A percentile compares a stretch with the other conserved stretches of the same genome.
These are phyloP conservation scores for Zarea fungicola DNA, from an alignment of 2,329 filamentous ascomycete genomes.

Conservation along the genomic window DNA sequence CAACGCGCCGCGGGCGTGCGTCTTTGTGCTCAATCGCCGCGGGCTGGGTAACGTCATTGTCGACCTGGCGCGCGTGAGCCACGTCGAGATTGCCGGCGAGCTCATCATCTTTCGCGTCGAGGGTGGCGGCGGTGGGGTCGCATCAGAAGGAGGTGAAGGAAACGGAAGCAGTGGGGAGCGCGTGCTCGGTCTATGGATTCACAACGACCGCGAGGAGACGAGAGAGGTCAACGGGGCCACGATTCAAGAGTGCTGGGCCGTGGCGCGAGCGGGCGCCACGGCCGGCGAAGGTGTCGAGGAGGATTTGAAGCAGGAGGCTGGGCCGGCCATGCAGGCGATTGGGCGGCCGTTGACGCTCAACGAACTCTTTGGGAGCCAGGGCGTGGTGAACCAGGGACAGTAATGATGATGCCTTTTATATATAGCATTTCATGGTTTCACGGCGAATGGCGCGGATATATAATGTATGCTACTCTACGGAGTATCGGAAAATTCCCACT, in stretches of 20 bases:
- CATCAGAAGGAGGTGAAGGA: conserved; percentile 23
- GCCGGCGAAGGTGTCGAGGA: too few species aligned
- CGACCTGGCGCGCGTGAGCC: conserved; percentile 53
- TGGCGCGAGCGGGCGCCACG: conserved; percentile 25
- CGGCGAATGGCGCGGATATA: conserved; percentile 2
- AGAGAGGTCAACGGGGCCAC: conserved; percentile 35
- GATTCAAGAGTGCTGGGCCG: conserved; percentile 40
- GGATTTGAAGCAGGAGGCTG: conserved; percentile 28
- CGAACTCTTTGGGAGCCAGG: conserved; percentile 38
- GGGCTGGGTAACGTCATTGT: conserved; percentile 66
- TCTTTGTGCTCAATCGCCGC: conserved; percentile 69
- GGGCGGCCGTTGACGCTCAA: conserved; percentile 39
- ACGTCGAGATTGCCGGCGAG: conserved; percentile 58
- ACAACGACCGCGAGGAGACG: conserved; percentile 43
- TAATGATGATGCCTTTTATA: too few species aligned
- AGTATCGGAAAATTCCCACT: too few species aligned
- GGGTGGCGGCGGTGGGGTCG: too few species aligned
- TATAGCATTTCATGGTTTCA: not conserved
- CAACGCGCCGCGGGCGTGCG: conserved; percentile 43
- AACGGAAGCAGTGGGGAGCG: conserved; percentile 25
- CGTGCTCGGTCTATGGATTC: conserved; percentile 51
- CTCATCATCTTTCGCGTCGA: conserved; percentile 46
- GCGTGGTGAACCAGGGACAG: conserved; percentile 17
- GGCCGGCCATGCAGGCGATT: conserved; percentile 39
- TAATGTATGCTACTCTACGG: too few species aligned